Conservation (phyloP, 352 stramenopile genomes). For the Globisporangium nagaii region DNA sequence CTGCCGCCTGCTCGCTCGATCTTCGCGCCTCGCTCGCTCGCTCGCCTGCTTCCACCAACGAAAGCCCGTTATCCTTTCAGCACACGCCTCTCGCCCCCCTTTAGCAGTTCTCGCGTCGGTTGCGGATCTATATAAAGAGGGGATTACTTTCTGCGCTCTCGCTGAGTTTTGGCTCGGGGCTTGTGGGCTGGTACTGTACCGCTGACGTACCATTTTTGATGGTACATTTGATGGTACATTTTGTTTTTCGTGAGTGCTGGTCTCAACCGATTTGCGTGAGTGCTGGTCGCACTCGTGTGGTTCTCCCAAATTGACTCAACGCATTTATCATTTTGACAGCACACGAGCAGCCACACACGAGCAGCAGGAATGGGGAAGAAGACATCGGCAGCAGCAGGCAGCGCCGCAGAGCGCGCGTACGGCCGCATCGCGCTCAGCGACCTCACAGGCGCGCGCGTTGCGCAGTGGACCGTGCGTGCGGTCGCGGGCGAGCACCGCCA, state of each 20-base stretch:
- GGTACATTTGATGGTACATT: too few relatives aligned
- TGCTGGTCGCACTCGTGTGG: too few relatives aligned
- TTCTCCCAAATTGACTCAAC: too few relatives aligned
- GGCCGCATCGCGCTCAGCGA: constrained; percentile 61
- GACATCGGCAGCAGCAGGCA: constrained; percentile 4
- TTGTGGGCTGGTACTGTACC: too few relatives aligned
- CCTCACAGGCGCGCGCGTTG: constrained; percentile 35
- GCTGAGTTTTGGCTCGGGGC: too few relatives aligned
- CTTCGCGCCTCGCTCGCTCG: background rate
- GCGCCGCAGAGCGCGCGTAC: constrained; percentile 34
- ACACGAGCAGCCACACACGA: background rate
- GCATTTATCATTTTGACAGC: too few relatives aligned
- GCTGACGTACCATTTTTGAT: too few relatives aligned
- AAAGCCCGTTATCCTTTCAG: constrained; percentile 9
- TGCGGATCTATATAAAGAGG: too few relatives aligned
- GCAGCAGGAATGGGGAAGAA: constrained; percentile 7
- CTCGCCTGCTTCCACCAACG: constrained; percentile 6
- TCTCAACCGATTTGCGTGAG: too few relatives aligned
- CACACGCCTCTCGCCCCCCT: background rate
- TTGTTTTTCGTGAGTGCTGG: too few relatives aligned
- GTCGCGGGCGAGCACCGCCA: constrained; percentile 48
- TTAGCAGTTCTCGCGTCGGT: too few relatives aligned
- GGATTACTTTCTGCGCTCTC: too few relatives aligned
- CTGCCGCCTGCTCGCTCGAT: background rate
- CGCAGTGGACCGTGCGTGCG: constrained; percentile 51